A percentile compares a stretch with the other conserved stretches of the same genome.
phyloP scores from a whole-genome alignment of 495 filamentous ascomycete species.

The Aspergillus cristatus region DNA sequence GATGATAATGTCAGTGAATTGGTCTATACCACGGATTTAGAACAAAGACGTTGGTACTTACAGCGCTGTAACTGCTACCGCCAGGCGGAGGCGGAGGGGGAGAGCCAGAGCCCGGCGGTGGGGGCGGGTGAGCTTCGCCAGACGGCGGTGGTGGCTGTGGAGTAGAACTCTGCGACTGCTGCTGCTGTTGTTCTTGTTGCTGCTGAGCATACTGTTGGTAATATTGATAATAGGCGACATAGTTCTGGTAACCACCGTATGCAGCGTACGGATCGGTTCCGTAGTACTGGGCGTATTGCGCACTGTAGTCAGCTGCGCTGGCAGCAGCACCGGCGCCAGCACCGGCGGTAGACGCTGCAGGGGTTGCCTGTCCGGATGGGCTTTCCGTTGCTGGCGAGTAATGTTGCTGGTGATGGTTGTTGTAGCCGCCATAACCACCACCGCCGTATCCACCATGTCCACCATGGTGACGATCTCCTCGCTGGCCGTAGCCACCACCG shows the following conservation, averaged over 20 bases:
- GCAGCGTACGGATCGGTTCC: slow-evolving; percentile 79
- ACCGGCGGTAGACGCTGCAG: slow-evolving; percentile 27
- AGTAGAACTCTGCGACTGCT: slow-evolving; percentile 34
- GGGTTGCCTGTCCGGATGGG: slow-evolving; percentile 20
- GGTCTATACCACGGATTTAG: no score
- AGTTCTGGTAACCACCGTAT: slow-evolving; percentile 80
- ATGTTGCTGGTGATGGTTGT: slow-evolving; percentile 30
- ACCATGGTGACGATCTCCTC: slow-evolving; percentile 23
- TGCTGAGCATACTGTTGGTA: slow-evolving; percentile 55
- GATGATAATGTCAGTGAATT: background rate
- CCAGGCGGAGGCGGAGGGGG: slow-evolving; percentile 58
- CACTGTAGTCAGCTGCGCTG: slow-evolving; percentile 50
- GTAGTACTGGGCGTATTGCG: slow-evolving; percentile 82
- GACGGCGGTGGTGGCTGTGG: slow-evolving; percentile 43
- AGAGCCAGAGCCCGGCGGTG: slow-evolving; percentile 51
- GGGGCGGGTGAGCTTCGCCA: slow-evolving; percentile 56
- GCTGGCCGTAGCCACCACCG: slow-evolving; percentile 37
- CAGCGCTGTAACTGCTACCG: slow-evolving; percentile 56
- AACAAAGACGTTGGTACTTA: slow-evolving; percentile 27
- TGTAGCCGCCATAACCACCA: slow-evolving; percentile 26
- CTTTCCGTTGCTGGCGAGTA: slow-evolving; percentile 33
- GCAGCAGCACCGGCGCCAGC: slow-evolving; percentile 34
- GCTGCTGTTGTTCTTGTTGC: slow-evolving; percentile 33
- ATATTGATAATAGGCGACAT: slow-evolving; percentile 60
- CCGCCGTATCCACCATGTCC: slow-evolving; percentile 18